These are phyloP conservation scores for Chlorella sp. DNA, from an alignment of 139 green algal species.

Conservation along the genomic window DNA sequence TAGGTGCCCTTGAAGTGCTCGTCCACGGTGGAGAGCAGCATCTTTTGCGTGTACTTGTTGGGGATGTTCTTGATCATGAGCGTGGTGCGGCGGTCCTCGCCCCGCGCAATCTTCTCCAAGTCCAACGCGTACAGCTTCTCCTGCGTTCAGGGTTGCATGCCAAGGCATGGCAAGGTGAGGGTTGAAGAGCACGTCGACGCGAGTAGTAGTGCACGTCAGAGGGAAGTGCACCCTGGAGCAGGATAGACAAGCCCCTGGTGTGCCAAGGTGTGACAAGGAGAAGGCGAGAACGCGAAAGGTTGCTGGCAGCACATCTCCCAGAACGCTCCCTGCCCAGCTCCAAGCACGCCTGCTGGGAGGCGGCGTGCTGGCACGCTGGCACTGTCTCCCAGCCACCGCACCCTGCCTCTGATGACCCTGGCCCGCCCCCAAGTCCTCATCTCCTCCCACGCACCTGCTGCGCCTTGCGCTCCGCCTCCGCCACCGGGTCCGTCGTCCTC, in stretches of 20 bases:
- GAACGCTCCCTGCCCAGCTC: background rate
- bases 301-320: background rate
- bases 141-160: slow-evolving; percentile 17
- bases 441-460: slow-evolving; percentile 27
- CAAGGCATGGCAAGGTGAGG: background rate
- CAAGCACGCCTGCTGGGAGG: background rate
- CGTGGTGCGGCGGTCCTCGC: slow-evolving; percentile 89
- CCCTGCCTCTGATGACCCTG: background rate
- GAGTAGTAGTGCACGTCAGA: too few relatives aligned
- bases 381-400: background rate
- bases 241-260: too few relatives aligned
- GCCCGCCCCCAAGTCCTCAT: background rate
- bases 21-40: slow-evolving; percentile 92
- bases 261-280: background rate
- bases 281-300: background rate
- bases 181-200: too few relatives aligned
- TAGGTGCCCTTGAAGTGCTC: slow-evolving; percentile 83
- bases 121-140: slow-evolving; percentile 84
- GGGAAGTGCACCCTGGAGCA: background rate
- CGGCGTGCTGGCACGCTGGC: background rate
- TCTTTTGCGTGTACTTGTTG: slow-evolving; percentile 99
- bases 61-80: slow-evolving; percentile 99
- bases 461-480: slow-evolving; percentile 69
- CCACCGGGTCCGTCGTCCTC: slow-evolving; percentile 56
- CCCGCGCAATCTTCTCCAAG: slow-evolving; percentile 51